phyloP scores from a whole-genome alignment of 768 basidiomycete genomes.

The Boletales sp. region DNA sequence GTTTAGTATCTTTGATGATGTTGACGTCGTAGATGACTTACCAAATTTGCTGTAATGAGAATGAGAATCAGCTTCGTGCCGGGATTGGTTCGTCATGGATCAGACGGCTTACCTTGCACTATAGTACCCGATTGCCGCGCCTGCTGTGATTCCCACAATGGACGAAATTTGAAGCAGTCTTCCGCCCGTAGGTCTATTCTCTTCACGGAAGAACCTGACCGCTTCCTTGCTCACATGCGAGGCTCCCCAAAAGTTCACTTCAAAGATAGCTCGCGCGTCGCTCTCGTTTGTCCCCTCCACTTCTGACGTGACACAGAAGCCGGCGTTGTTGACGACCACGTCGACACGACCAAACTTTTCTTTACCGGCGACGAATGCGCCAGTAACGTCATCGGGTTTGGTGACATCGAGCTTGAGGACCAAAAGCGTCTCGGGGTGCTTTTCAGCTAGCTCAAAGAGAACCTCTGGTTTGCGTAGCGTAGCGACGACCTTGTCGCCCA shows the following conservation, averaged over 20 bases:
- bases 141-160: slow-evolving; percentile 23
- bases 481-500: slow-evolving; percentile 40
- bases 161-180: slow-evolving; percentile 37
- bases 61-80: background rate
- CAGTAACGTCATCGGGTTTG: slow-evolving; percentile 24
- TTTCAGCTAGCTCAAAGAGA: slow-evolving; percentile 22
- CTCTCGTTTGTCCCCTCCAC: slow-evolving; percentile 34
- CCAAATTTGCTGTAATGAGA: slow-evolving; percentile 13
- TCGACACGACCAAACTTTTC: slow-evolving; percentile 29
- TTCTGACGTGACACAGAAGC: slow-evolving; percentile 27
- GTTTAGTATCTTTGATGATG: background rate
- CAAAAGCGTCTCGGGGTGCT: slow-evolving; percentile 31
- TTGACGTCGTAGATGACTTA: background rate
- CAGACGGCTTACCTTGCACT: slow-evolving; percentile 16
- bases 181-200: slow-evolving; percentile 34
- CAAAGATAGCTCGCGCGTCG: slow-evolving; percentile 35
- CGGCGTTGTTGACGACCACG: slow-evolving; percentile 30
- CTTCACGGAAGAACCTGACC: slow-evolving; percentile 18
- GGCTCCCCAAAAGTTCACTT: slow-evolving; percentile 45
- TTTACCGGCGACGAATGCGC: slow-evolving; percentile 31
- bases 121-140: slow-evolving; percentile 15
- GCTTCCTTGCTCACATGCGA: slow-evolving; percentile 36
- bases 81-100: background rate
- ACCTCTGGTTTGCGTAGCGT: slow-evolving; percentile 39
- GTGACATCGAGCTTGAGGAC: slow-evolving; percentile 41